A percentile compares a stretch with the other conserved stretches of the same genome.
These are phyloP conservation scores for Aspergillus biplanus DNA, from an alignment of 495 filamentous ascomycete species.

Conservation along the genomic window DNA sequence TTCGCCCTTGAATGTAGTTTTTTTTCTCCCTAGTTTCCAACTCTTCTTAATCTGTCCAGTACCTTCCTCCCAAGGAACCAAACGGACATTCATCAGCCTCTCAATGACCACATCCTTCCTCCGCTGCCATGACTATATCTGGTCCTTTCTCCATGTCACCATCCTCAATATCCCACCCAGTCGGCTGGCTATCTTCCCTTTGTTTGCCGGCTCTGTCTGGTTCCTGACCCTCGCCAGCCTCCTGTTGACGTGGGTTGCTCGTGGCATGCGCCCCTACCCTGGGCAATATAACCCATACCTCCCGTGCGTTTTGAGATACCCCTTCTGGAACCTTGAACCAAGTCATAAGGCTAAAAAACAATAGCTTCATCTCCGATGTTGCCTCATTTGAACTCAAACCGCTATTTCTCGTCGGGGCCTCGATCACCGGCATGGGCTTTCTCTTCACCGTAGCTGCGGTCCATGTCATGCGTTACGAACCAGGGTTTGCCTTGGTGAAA, in stretches of 20 bases:
- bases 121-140: conserved; percentile 26
- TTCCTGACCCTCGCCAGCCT: conserved; percentile 26
- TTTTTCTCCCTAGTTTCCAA: background rate
- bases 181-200: conserved; percentile 26
- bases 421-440: conserved; percentile 28
- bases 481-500: conserved; percentile 24
- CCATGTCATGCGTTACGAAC: conserved; percentile 31
- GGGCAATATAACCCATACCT: conserved; percentile 27
- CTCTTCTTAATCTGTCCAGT: background rate
- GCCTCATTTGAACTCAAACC: conserved; percentile 30
- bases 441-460: conserved; percentile 27
- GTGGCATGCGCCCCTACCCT: conserved; percentile 27
- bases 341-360: background rate
- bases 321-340: background rate
- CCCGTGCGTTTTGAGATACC: conserved; percentile 17
- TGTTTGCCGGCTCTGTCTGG: conserved; percentile 27
- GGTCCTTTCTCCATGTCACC: conserved; percentile 24
- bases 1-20: background rate
- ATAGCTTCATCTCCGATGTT: conserved; percentile 30
- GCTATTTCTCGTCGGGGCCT: conserved; percentile 28
- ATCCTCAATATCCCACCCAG: conserved; percentile 29
- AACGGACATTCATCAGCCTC: no score
- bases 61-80: background rate
- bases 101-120: conserved; percentile 19
- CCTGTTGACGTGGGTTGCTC: conserved; percentile 26